Conservation (phyloP, 495 filamentous ascomycete species). For the Neurospora cerealis region DNA sequence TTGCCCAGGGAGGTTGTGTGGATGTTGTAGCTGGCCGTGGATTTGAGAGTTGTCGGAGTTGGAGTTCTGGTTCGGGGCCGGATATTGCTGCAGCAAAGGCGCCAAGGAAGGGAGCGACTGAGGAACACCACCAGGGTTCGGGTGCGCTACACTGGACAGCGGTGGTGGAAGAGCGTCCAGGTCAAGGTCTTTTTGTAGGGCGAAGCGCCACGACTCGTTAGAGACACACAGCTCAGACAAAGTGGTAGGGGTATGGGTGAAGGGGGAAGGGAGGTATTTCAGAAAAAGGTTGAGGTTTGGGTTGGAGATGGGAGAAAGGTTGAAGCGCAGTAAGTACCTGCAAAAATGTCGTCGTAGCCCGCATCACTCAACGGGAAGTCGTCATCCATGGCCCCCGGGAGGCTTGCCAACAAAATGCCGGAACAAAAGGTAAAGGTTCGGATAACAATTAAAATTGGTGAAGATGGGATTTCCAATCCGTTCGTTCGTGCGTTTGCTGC, state of each 20-base stretch:
- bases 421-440: not conserved
- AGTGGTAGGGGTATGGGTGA: not conserved
- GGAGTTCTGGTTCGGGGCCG: not conserved
- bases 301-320: not conserved
- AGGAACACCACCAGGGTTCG: not conserved
- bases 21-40: not conserved
- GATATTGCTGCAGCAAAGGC: not conserved
- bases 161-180: not conserved
- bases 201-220: not conserved
- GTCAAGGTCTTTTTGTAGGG: not conserved
- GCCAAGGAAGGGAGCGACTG: not conserved
- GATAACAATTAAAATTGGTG: not conserved
- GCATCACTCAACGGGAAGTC: slow-evolving; percentile 1
- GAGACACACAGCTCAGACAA: not conserved
- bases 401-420: not conserved
- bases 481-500: not conserved
- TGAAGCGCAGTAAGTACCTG: slow-evolving; percentile 1
- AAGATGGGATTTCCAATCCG: not conserved
- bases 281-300: not conserved
- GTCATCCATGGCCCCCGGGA: not conserved
- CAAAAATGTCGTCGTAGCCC: not conserved
- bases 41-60: not conserved
- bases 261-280: not conserved
- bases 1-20: not conserved
- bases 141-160: not conserved